Percentiles rank a stretch among this genome's conserved stretches.
Evolutionary conservation across 306 rosid species (phyloP).

Genomic region (Lagenaria siceraria): DNA sequence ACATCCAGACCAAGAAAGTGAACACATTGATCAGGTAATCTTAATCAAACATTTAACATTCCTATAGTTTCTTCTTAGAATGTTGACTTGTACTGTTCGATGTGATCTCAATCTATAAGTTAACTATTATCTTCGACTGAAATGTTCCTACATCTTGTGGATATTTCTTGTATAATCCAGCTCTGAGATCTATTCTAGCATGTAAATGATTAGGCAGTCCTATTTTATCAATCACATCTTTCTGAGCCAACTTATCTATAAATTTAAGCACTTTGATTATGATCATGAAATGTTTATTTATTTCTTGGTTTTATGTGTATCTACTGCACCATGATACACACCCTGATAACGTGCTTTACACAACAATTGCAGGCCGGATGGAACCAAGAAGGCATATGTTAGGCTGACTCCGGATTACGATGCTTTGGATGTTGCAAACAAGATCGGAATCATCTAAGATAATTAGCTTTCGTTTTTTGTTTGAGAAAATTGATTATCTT

Average conservation of each 20-base stretch:
- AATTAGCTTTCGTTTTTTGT: neutral
- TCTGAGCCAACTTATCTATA: neutral
- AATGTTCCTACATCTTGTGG: neutral
- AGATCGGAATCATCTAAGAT: conserved; percentile 75
- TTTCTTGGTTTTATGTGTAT: too few species aligned
- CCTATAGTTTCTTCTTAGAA: neutral
- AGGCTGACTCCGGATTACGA: conserved; percentile 77
- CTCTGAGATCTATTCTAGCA: neutral
- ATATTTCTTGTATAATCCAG: neutral
- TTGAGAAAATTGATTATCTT: conserved; percentile 9
- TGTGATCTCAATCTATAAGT: neutral
- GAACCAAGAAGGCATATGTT: conserved; percentile 89
- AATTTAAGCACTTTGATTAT: neutral
- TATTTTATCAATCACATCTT: neutral
- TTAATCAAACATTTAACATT: neutral
- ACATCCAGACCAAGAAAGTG: conserved; percentile 87
- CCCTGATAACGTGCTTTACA: neutral
- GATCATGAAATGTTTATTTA: neutral
- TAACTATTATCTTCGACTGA: too few species aligned
- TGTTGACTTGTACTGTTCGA: neutral
- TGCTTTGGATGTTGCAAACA: conserved; percentile 92
- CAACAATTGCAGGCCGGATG: conserved; percentile 60
- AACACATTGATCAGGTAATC: conserved; percentile 82
- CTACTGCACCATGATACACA: too few species aligned
- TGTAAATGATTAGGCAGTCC: neutral